These are phyloP conservation scores for Trichocladium uniseriatum DNA, from an alignment of 495 filamentous ascomycete species.

Conservation along the genomic window DNA sequence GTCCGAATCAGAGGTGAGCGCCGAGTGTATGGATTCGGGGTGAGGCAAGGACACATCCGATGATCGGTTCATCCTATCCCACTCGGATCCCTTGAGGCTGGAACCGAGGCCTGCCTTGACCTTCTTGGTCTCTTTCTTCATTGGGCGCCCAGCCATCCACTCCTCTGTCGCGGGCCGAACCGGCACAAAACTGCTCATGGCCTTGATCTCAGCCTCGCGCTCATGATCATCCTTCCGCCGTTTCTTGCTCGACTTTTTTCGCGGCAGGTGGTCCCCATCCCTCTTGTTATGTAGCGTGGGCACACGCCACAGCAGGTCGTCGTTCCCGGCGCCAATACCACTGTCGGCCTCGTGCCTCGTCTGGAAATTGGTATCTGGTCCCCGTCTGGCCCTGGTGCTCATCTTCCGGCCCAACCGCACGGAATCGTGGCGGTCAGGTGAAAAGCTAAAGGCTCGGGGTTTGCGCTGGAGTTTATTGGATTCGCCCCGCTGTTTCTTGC, in stretches of 20 bases:
- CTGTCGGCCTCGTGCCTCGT: not conserved
- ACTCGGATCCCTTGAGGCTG: slow-evolving; percentile 29
- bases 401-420: slow-evolving; percentile 29
- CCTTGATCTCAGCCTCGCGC: slow-evolving; percentile 75
- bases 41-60: slow-evolving; percentile 68
- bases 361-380: slow-evolving; percentile 16
- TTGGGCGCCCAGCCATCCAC: slow-evolving; percentile 39
- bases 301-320: slow-evolving; percentile 42
- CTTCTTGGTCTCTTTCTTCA: slow-evolving; percentile 57
- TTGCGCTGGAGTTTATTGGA: slow-evolving; percentile 42
- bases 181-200: slow-evolving; percentile 67
- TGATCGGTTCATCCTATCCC: slow-evolving; percentile 50
- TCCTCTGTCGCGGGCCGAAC: slow-evolving; percentile 47
- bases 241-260: slow-evolving; percentile 66
- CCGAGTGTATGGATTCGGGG: slow-evolving; percentile 63
- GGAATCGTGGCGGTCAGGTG: slow-evolving; percentile 40
- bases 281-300: slow-evolving; percentile 59
- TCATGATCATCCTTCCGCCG: slow-evolving; percentile 61
- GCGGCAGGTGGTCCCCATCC: slow-evolving; percentile 47
- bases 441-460: slow-evolving; percentile 44
- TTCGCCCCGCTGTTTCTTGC: slow-evolving; percentile 29
- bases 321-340: slow-evolving; percentile 15
- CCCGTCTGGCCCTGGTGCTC: slow-evolving; percentile 20
- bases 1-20: slow-evolving; percentile 60
- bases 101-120: slow-evolving; percentile 41